phyloP scores from a whole-genome alignment of 2,329 filamentous ascomycete species.

The Sporothrix humicola region DNA sequence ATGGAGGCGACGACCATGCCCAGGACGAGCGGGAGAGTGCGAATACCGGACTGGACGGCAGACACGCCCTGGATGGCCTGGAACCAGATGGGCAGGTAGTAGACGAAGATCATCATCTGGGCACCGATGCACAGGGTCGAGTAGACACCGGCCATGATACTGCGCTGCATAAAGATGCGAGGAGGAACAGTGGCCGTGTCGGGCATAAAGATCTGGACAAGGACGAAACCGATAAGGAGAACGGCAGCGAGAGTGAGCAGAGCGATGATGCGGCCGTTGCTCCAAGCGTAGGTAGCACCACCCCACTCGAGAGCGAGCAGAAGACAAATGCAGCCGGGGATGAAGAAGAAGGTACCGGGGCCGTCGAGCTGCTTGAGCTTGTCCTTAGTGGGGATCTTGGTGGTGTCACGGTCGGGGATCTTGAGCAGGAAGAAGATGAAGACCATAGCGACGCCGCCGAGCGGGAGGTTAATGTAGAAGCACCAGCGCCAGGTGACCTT shows the following conservation, averaged over 20 bases:
- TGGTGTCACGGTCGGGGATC: conserved; percentile 39
- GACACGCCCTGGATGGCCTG: conserved; percentile 51
- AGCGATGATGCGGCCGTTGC: conserved; percentile 43
- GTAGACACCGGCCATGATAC: conserved; percentile 28
- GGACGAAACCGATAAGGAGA: conserved; percentile 42
- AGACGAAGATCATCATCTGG: conserved; percentile 31
- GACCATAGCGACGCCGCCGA: conserved; percentile 45
- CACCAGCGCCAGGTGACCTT: conserved; percentile 49
- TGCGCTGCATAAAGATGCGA: conserved; percentile 46
- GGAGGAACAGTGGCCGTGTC: conserved; percentile 48
- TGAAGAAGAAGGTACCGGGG: conserved; percentile 38
- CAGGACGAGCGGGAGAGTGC: conserved; percentile 51
- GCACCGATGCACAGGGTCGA: conserved; percentile 20
- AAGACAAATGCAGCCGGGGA: conserved; percentile 48
- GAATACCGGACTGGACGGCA: conserved; percentile 50
- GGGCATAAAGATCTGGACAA: conserved; percentile 44
- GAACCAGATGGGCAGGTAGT: conserved; percentile 49
- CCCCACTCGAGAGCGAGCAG: conserved; percentile 55
- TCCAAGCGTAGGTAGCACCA: conserved; percentile 46
- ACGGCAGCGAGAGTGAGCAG: conserved; percentile 43
- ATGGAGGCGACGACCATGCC: conserved; percentile 51
- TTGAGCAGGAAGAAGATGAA: conserved; percentile 43
- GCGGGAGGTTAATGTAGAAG: conserved; percentile 51
- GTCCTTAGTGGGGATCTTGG: conserved; percentile 39
- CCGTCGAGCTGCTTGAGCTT: conserved; percentile 47